A percentile compares a stretch with the other conserved stretches of the same genome.
Evolutionary conservation across 345 rosid species (phyloP).

Genomic region (Isatis tinctoria): DNA sequence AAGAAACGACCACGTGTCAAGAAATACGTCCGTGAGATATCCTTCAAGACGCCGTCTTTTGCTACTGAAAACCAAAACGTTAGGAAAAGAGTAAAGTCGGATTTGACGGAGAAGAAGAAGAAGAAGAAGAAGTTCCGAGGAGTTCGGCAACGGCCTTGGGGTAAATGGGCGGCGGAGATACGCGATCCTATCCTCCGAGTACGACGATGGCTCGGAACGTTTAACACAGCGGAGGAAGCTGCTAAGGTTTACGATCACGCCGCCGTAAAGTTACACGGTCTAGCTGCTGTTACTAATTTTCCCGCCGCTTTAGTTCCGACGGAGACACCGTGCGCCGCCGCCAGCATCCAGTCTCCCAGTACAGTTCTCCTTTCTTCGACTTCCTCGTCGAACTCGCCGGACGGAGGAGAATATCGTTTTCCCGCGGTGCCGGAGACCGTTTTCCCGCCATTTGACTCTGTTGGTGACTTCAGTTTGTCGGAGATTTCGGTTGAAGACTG

Average conservation of each 20-base stretch:
- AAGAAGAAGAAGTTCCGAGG: conserved; percentile 66
- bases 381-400: not conserved
- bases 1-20: conserved; percentile 30
- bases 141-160: conserved; percentile 85
- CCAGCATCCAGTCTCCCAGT: conserved; percentile 41
- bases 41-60: conserved; percentile 33
- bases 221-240: conserved; percentile 79
- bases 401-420: not conserved
- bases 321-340: conserved; percentile 36
- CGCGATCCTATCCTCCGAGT: conserved; percentile 53
- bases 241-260: conserved; percentile 81
- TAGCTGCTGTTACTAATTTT: conserved; percentile 73
- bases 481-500: conserved; percentile 9
- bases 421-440: conserved; percentile 11
- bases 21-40: conserved; percentile 55
- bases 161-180: conserved; percentile 96
- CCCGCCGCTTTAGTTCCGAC: conserved; percentile 40
- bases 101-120: not conserved
- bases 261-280: conserved; percentile 73
- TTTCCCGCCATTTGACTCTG: conserved; percentile 36
- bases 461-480: conserved; percentile 23
- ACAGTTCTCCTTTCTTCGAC: conserved; percentile 57
- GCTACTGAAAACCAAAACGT: not conserved
- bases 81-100: not conserved
- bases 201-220: conserved; percentile 82